phyloP scores from a whole-genome alignment of 768 basidiomycete genomes.

The Paxillus involutus region DNA sequence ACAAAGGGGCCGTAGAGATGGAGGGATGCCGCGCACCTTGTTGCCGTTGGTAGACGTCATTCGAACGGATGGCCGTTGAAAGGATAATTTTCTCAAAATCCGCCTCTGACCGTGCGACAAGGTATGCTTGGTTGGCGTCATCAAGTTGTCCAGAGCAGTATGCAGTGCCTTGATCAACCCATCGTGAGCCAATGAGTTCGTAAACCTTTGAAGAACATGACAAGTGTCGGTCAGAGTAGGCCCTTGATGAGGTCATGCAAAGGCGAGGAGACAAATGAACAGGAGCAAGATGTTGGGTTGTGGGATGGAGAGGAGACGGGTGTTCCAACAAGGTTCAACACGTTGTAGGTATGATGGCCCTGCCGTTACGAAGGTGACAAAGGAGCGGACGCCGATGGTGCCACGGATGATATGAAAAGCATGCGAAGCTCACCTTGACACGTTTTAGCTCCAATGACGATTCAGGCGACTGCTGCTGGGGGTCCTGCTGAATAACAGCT shows the following conservation, averaged over 20 bases:
- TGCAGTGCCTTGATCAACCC: conserved; percentile 97
- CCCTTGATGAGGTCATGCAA: conserved; percentile 33
- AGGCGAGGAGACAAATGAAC: conserved; percentile 20
- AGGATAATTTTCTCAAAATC: conserved; percentile 73
- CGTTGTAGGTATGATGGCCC: conserved; percentile 25
- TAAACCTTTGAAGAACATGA: conserved; percentile 69
- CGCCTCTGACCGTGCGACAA: conserved; percentile 81
- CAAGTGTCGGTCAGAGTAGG: conserved; percentile 28
- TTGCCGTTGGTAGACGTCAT: conserved; percentile 84
- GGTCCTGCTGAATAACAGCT: conserved; percentile 49
- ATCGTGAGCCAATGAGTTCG: conserved; percentile 85
- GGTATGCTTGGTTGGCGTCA: conserved; percentile 72
- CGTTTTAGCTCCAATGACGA: conserved; percentile 77
- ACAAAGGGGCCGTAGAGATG: neutral
- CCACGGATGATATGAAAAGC: conserved; percentile 17
- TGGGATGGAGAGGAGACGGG: conserved; percentile 14
- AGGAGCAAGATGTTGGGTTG: conserved; percentile 11
- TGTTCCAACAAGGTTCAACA: conserved; percentile 14
- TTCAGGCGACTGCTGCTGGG: conserved; percentile 62
- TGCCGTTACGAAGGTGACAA: conserved; percentile 21
- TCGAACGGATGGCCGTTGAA: conserved; percentile 76
- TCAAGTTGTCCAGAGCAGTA: conserved; percentile 91
- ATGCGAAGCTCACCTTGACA: conserved; percentile 63
- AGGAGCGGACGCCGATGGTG: conserved; percentile 13
- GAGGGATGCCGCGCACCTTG: conserved; percentile 58